Base-by-base conservation (phyloP, 1,139 yeast genomes). In the Lodderomyces theae region DNA sequence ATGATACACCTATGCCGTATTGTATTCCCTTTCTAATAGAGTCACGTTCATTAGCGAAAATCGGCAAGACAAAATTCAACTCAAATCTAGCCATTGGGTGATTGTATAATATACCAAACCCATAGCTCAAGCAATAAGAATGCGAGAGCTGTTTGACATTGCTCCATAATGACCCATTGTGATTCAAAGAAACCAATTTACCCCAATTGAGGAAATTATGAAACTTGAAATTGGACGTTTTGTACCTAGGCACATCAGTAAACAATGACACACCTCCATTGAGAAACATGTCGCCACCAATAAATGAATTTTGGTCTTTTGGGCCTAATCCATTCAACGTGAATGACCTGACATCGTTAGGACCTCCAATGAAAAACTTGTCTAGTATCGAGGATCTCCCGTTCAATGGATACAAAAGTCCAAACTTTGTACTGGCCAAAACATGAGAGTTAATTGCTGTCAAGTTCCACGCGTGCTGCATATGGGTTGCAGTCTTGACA, bases 1-100 rank as follows among this genome's bases (percentile, higher is more conserved):
- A 89, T 16, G 92, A 82, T 37, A 88, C 64, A 0, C 97, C 97
- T 39, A 92, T 80, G 15, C 98, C 98, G 60, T 89, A 90, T 59
- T 92, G 97, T 29, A 92, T 60, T 0, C 98, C 98, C 58, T 87
- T 89, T 52, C 96, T 71, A 5, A 78, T 59, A 22, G 75, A 72
- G 54, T 92, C 98, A 29, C 77, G 66, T 11, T 73, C 70, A 53
- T 82, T 82, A 0, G 79, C 77, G 2, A 79, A 66, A 28, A 92
- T 52, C 0, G 98, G 98, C 29, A 90, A 61, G 1, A 86, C 86
- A 50, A 90, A 82, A 58, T 89, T 90, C 50, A 92, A 74, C 62
- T 92, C 98, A 55, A 92, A 86, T 48, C 97, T 73, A 0, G 97
- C 97, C 61, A 80, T 79, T 1, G 96, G 95, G 57, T 89, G 96